A percentile compares a stretch with the other conserved stretches of the same genome.
Conservation (phyloP, 2,329 filamentous ascomycete genomes). For the Pseudogymnoascus sp. region DNA sequence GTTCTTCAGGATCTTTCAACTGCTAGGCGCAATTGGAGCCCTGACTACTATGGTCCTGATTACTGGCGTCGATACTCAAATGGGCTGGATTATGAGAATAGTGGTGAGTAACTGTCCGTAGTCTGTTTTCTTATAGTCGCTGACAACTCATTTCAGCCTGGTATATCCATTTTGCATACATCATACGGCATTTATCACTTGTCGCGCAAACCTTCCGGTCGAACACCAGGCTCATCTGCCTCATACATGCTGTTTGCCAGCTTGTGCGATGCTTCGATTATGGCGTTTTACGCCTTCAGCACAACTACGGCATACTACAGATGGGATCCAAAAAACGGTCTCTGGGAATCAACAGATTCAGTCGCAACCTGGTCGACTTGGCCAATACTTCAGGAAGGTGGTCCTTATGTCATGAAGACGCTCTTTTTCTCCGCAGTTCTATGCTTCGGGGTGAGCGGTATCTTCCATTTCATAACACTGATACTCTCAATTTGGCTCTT, state of each 20-base stretch:
- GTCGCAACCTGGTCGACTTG: conserved; percentile 51
- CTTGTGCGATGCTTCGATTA: conserved; percentile 54
- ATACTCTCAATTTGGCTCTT: conserved; percentile 66
- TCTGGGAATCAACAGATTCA: background rate
- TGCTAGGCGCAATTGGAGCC: conserved; percentile 61
- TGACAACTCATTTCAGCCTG: conserved; percentile 48
- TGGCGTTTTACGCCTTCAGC: conserved; percentile 49
- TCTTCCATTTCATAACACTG: conserved; percentile 56
- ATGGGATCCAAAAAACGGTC: conserved; percentile 23
- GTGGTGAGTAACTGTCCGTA: conserved; percentile 47
- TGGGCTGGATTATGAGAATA: conserved; percentile 69
- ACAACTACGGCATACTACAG: conserved; percentile 32
- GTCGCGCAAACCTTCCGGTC: conserved; percentile 55
- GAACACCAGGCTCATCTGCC: conserved; percentile 70
- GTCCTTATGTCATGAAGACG: conserved; percentile 44
- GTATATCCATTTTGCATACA: conserved; percentile 62
- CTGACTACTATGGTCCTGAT: conserved; percentile 72
- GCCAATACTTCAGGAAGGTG: conserved; percentile 43
- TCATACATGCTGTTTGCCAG: conserved; percentile 84
- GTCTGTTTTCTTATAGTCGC: background rate
- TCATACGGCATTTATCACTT: conserved; percentile 78
- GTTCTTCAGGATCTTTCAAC: conserved; percentile 53
- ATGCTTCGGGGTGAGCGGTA: conserved; percentile 43
- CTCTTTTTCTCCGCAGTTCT: conserved; percentile 63
- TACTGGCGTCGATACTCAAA: conserved; percentile 51